A percentile compares a stretch with the other conserved stretches of the same genome.
Evolutionary conservation across 768 basidiomycete genomes (phyloP).

Genomic region (Naematelia aurantialba): DNA sequence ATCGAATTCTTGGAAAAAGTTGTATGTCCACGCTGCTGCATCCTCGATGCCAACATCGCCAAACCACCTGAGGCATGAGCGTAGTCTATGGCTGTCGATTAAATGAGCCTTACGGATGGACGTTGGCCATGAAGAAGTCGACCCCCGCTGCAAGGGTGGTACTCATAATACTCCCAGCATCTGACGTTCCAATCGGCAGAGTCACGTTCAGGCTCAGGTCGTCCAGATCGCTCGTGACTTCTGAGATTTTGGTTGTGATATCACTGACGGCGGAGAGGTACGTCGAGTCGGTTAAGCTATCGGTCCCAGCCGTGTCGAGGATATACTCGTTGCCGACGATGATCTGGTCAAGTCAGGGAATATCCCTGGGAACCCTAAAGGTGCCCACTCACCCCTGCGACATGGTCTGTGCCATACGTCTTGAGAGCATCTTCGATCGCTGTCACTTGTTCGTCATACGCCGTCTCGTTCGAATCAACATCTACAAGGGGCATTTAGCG

Average conservation of each 20-base stretch:
- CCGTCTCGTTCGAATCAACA: constrained; percentile 61
- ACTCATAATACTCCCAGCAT: constrained; percentile 84
- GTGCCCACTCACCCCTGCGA: constrained; percentile 57
- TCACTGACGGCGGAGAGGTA: constrained; percentile 55
- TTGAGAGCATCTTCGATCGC: constrained; percentile 65
- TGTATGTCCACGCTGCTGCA: constrained; percentile 74
- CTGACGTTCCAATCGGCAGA: constrained; percentile 71
- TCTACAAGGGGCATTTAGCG: constrained; percentile 25
- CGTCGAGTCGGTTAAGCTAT: constrained; percentile 30
- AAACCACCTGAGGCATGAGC: constrained; percentile 60
- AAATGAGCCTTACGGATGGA: constrained; percentile 59
- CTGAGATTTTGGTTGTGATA: constrained; percentile 62
- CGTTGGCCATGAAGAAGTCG: constrained; percentile 65
- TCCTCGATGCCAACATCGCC: constrained; percentile 66
- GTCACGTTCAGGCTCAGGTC: constrained; percentile 60
- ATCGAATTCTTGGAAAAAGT: constrained; percentile 71
- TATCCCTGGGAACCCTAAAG: background rate
- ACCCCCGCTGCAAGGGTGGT: constrained; percentile 58
- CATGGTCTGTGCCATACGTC: constrained; percentile 70
- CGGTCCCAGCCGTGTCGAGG: constrained; percentile 56
- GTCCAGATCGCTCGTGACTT: constrained; percentile 52
- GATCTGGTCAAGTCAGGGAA: constrained; percentile 47
- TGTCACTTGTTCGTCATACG: constrained; percentile 70
- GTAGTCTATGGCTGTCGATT: background rate
- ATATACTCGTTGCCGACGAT: constrained; percentile 93